Evolutionary conservation across 441 rosid species (phyloP).

Genomic region (Gossypium lobatum): DNA sequence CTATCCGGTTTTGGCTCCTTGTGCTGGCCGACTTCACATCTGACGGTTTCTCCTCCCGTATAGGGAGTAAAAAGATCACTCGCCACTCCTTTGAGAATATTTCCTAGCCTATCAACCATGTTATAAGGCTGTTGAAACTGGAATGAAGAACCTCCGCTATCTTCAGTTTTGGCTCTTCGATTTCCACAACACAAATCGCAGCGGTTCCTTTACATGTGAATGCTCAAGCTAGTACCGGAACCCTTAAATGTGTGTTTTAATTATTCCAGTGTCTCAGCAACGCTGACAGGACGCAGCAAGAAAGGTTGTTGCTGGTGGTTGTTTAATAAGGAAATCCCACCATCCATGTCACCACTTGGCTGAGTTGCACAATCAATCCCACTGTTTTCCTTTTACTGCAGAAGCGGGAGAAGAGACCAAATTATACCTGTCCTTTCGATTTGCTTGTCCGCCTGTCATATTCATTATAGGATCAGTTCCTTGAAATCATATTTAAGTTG

Average conservation of each 20-base stretch:
- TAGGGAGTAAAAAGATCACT: constrained; percentile 1
- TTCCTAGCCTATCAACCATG: constrained; percentile 25
- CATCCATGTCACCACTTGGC: constrained; percentile 21
- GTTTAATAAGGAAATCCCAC: constrained; percentile 24
- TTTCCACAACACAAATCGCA: constrained; percentile 31
- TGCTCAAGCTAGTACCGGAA: constrained; percentile 31
- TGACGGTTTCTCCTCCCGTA: neutral
- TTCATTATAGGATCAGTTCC: constrained; percentile 8
- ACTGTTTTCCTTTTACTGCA: constrained; percentile 31
- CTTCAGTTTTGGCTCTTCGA: constrained; percentile 15
- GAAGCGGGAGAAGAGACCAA: constrained; percentile 75
- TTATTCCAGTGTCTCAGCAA: constrained; percentile 32
- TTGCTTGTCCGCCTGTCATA: constrained; percentile 46
- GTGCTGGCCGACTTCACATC: neutral
- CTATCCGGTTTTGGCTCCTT: constrained; percentile 16
- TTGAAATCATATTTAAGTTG: neutral
- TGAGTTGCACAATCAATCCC: constrained; percentile 29
- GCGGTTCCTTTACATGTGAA: constrained; percentile 21
- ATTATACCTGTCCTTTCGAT: constrained; percentile 68
- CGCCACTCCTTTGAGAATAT: constrained; percentile 14
- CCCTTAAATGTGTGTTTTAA: neutral
- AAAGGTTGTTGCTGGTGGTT: constrained; percentile 37
- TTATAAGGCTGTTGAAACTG: constrained; percentile 2
- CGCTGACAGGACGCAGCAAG: constrained; percentile 28
- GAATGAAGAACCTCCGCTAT: constrained; percentile 14